Base-by-base conservation (phyloP, 768 basidiomycete genomes). In the Epithele typhae region DNA sequence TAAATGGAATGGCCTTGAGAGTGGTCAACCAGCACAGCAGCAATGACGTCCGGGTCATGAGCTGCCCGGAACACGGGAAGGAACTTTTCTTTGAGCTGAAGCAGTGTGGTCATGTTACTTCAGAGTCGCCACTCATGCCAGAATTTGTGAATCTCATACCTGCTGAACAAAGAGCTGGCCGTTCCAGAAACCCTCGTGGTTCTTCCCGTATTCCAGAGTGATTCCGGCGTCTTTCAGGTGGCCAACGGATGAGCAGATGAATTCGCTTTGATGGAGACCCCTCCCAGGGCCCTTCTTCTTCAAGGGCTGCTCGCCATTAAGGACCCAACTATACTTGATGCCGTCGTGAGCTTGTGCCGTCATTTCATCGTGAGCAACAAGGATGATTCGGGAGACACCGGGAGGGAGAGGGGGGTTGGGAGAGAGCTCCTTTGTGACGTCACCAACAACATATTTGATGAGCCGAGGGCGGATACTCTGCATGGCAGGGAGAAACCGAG, bases 1-100 rank as follows among this genome's bases (percentile, higher is more conserved):
- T 70, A 74, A 40, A 68, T 67, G 7, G 62, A 58, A 45, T 71
- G 68, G 0, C 71, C 71, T 44, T 73, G 70, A 3, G 71, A 75
- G 43, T 73, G 66, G 46, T 73, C 67, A 43, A 75, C 61, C 42
- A 72, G 49, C 33, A 74, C 54, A 0, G 73, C 52, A 2, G 63
- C 66, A 40, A 67, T 64, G 54, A 64, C 68, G 4, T 38, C 42
- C 11, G 53, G 45, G 7, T 51, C 51, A 38, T 61, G 57, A 14
- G 38, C 41, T 15, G 23, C 14, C 27, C 56, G 43, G 34, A 63
- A 61, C 1, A 45, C 41, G 1, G 58, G 51, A 25, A 61, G 49
- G 43, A 59, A 52, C 40, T 58, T 62, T 19, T 55, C 51, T 25
- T 37, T 27, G 1, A 62, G 40, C 60, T 55, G 40, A 19, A 37